These are phyloP conservation scores for Ceriops decandra DNA, from an alignment of 345 rosid species.

Conservation along the genomic window DNA sequence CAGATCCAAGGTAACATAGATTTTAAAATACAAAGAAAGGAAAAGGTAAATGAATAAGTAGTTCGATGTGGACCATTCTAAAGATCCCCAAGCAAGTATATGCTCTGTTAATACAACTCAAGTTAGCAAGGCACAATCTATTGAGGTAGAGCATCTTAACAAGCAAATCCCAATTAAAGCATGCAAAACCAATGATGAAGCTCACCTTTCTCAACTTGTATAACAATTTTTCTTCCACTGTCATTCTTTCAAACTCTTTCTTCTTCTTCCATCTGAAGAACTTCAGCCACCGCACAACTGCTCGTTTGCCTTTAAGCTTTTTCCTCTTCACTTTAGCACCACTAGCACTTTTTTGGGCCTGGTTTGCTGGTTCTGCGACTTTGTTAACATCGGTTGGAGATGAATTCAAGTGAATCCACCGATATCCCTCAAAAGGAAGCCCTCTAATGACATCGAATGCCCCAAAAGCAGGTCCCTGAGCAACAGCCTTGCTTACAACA, in stretches of 20 bases:
- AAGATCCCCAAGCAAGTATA: neutral
- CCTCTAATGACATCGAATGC: conserved; percentile 10
- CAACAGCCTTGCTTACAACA: conserved; percentile 60
- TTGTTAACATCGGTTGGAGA: conserved; percentile 20
- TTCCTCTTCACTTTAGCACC: conserved; percentile 55
- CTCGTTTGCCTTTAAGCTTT: conserved; percentile 82
- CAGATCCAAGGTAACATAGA: conserved; percentile 3
- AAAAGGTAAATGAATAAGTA: neutral
- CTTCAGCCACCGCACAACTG: conserved; percentile 85
- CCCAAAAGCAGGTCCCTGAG: conserved; percentile 18
- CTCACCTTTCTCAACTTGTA: conserved; percentile 71
- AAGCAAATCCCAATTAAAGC: neutral
- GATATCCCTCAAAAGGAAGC: conserved; percentile 24
- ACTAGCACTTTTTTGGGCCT: conserved; percentile 24
- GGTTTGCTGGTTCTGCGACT: conserved; percentile 20
- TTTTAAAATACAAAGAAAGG: neutral
- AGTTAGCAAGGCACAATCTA: conserved; percentile 1
- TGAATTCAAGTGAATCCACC: conserved; percentile 45
- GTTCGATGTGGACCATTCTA: neutral
- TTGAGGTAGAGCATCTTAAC: neutral
- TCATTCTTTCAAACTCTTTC: conserved; percentile 88
- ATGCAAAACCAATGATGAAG: neutral
- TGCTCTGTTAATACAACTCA: conserved; percentile 7
- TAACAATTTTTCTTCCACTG: conserved; percentile 69
- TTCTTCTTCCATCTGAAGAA: conserved; percentile 91